Evolutionary conservation across 495 filamentous ascomycete genomes (phyloP).

Genomic region (Patellaria atrata): DNA sequence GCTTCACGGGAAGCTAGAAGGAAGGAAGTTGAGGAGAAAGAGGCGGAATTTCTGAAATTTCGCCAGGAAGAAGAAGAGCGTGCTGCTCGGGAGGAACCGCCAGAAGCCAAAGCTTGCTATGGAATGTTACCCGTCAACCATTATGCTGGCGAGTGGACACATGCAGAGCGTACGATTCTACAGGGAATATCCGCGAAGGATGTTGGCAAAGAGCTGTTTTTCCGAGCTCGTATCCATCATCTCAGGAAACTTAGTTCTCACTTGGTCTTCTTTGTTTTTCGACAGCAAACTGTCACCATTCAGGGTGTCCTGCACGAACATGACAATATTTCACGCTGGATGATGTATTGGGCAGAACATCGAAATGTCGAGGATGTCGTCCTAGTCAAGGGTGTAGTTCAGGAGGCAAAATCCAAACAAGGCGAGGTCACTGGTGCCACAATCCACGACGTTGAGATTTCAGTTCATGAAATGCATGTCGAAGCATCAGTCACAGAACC

Average conservation of each 20-base stretch:
- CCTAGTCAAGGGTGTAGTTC: conserved; percentile 31
- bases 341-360: conserved; percentile 54
- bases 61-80: conserved; percentile 24
- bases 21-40: conserved; percentile 21
- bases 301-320: conserved; percentile 59
- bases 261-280: conserved; percentile 79
- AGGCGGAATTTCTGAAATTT: conserved; percentile 19
- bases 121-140: conserved; percentile 26
- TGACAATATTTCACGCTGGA: conserved; percentile 42
- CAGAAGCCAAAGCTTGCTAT: conserved; percentile 24
- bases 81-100: conserved; percentile 24
- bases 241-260: conserved; percentile 77
- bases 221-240: conserved; percentile 80
- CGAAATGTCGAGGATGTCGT: conserved; percentile 54
- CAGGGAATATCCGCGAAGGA: conserved; percentile 21
- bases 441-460: conserved; percentile 28
- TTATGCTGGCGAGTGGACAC: conserved; percentile 26
- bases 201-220: conserved; percentile 59
- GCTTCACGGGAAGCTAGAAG: conserved; percentile 21
- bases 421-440: conserved; percentile 34
- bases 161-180: conserved; percentile 29
- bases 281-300: conserved; percentile 66
- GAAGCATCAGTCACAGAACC: conserved; percentile 41
- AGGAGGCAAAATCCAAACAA: conserved; percentile 35
- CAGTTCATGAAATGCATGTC: conserved; percentile 36